phyloP scores from a whole-genome alignment of 352 stramenopile species.

The Globisporangium barbulae region DNA sequence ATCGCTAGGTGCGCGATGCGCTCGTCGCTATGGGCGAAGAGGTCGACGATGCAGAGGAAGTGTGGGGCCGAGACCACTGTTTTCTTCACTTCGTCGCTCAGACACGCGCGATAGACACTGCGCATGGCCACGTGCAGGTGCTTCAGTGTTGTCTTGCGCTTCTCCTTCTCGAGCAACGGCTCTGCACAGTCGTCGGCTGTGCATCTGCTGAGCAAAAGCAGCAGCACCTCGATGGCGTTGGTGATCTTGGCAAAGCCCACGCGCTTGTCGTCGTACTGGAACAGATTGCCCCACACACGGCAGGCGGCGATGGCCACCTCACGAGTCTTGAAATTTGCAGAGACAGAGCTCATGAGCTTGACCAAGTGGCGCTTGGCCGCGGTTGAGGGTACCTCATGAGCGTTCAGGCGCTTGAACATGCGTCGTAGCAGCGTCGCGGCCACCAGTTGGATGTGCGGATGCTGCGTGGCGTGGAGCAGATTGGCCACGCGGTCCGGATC shows the following conservation, averaged over 20 bases:
- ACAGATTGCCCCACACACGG: conserved; percentile 63
- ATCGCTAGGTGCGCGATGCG: conserved; percentile 40
- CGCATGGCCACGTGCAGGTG: conserved; percentile 29
- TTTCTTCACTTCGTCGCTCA: conserved; percentile 27
- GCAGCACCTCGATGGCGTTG: conserved; percentile 37
- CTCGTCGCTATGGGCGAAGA: conserved; percentile 39
- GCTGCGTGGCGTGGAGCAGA: conserved; percentile 35
- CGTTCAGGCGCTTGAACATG: conserved; percentile 59
- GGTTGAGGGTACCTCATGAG: conserved; percentile 30
- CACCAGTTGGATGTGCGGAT: conserved; percentile 25
- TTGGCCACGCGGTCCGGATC: conserved; percentile 57
- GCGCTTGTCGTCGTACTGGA: conserved; percentile 59
- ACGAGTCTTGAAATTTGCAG: background rate
- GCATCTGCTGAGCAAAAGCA: conserved; percentile 32
- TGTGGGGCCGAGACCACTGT: conserved; percentile 34
- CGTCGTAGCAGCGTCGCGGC: conserved; percentile 40
- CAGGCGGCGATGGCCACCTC: conserved; percentile 31
- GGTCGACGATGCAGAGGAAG: conserved; percentile 42
- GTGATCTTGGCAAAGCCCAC: conserved; percentile 33
- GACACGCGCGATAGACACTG: conserved; percentile 24
- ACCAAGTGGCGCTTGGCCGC: conserved; percentile 43
- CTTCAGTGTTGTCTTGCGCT: conserved; percentile 15
- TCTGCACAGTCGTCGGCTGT: background rate
- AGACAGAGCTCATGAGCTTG: conserved; percentile 24
- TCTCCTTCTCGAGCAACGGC: background rate